A percentile compares a stretch with the other conserved stretches of the same genome.
Conservation (phyloP, 2,329 filamentous ascomycete genomes). For the Aspergillus phoenicis region DNA sequence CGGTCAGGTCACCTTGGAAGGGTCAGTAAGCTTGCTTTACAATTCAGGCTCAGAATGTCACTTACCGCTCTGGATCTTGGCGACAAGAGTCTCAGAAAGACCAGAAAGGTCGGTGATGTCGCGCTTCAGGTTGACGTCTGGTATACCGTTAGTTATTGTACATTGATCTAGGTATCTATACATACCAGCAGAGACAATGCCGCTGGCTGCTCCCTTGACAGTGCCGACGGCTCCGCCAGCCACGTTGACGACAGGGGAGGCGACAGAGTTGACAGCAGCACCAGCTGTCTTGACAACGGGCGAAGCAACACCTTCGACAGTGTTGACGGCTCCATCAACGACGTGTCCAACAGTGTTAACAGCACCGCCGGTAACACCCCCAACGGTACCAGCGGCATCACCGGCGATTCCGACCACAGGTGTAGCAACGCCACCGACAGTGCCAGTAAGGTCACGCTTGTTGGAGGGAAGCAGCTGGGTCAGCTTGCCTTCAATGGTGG, state of each 20-base stretch:
- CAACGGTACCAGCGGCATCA: not conserved
- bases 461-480: slow-evolving; percentile 6
- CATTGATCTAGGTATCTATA: not conserved
- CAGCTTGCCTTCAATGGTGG: slow-evolving; percentile 19
- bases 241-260: slow-evolving; percentile 3
- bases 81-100: slow-evolving; percentile 20
- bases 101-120: slow-evolving; percentile 17
- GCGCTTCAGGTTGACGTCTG: slow-evolving; percentile 10
- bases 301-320: slow-evolving; percentile 16
- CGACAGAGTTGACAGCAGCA: not conserved
- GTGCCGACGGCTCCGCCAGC: not conserved
- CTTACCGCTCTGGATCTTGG: slow-evolving; percentile 18
- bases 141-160: slow-evolving; percentile 2
- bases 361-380: not conserved
- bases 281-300: not conserved
- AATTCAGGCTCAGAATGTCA: not conserved
- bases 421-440: not conserved
- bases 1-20: slow-evolving; percentile 14
- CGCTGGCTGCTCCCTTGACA: slow-evolving; percentile 5
- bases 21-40: not conserved
- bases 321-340: slow-evolving; percentile 6
- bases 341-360: slow-evolving; percentile 2
- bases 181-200: slow-evolving; percentile 21
- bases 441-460: slow-evolving; percentile 11
- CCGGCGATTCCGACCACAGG: not conserved